Evolutionary conservation across 352 stramenopile species (phyloP).

Genomic region (Pythium volutum): DNA sequence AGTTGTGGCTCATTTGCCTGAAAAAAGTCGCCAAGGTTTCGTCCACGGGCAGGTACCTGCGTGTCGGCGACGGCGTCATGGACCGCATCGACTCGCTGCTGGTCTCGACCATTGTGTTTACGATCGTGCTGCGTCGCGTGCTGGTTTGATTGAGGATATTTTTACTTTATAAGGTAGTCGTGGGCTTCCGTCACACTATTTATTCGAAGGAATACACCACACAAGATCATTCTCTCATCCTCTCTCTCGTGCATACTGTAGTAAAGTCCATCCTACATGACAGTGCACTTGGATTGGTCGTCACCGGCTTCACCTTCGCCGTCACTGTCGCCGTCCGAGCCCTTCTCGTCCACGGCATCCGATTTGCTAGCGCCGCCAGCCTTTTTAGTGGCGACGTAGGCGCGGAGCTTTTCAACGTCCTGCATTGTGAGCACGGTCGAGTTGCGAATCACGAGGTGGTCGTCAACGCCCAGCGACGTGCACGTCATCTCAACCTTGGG

Average conservation of each 20-base stretch:
- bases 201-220: constrained; percentile 2
- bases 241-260: background rate
- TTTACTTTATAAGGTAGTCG: no score
- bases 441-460: constrained; percentile 74
- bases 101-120: constrained; percentile 55
- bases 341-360: background rate
- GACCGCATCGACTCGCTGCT: constrained; percentile 59
- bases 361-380: background rate
- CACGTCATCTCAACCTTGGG: constrained; percentile 57
- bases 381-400: constrained; percentile 34
- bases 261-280: no score
- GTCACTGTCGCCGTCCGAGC: constrained; percentile 13
- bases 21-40: constrained; percentile 58
- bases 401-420: constrained; percentile 65
- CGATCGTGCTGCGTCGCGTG: constrained; percentile 13
- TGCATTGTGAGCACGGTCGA: constrained; percentile 76
- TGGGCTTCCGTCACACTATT: constrained; percentile 5
- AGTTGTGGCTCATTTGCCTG: constrained; percentile 57
- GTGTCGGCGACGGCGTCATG: constrained; percentile 47
- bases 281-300: constrained; percentile 7
- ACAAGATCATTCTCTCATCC: background rate
- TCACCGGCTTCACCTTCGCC: constrained; percentile 16
- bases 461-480: constrained; percentile 54
- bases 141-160: no score
- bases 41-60: constrained; percentile 40